phyloP scores from a whole-genome alignment of 371 early-diverging fungal genomes.

The Quaeritorhiza haematococci region DNA sequence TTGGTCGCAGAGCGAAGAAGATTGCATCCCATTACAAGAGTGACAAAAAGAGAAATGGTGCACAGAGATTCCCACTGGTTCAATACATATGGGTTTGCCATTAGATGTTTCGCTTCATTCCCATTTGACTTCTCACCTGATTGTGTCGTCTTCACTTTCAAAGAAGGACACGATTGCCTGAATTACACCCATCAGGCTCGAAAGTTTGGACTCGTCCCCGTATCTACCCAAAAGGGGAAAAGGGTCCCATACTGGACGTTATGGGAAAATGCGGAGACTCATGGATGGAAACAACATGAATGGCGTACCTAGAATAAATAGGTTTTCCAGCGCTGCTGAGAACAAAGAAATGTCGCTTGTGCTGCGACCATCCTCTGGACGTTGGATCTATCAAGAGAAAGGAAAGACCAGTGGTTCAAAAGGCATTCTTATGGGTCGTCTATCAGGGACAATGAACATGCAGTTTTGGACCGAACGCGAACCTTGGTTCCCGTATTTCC shows the following conservation, averaged over 20 bases:
- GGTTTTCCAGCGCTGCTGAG: constrained; percentile 86
- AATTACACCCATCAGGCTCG: constrained; percentile 84
- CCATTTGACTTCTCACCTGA: constrained; percentile 43
- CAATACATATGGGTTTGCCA: background rate
- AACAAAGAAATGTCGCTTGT: constrained; percentile 76
- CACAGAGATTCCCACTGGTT: background rate
- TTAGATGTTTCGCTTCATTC: background rate
- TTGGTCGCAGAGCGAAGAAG: background rate
- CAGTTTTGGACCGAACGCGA: background rate
- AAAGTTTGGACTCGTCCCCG: constrained; percentile 85
- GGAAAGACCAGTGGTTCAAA: background rate
- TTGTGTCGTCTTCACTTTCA: constrained; percentile 72
- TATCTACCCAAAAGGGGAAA: constrained; percentile 42
- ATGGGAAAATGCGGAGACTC: background rate
- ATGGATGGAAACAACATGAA: background rate
- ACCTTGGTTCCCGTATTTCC: background rate
- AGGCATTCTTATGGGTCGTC: background rate
- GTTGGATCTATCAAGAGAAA: constrained; percentile 24
- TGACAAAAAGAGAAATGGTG: background rate
- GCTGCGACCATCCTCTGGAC: constrained; percentile 49
- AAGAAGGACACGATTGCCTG: constrained; percentile 89
- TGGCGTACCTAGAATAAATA: constrained; percentile 44
- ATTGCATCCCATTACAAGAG: background rate
- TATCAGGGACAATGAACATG: background rate
- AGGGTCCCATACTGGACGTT: background rate